Evolutionary conservation across 2,329 filamentous ascomycete genomes (phyloP), one percentile per base, ranked within the genome.

Genomic region (Paracamarosporium sp.): DNA sequence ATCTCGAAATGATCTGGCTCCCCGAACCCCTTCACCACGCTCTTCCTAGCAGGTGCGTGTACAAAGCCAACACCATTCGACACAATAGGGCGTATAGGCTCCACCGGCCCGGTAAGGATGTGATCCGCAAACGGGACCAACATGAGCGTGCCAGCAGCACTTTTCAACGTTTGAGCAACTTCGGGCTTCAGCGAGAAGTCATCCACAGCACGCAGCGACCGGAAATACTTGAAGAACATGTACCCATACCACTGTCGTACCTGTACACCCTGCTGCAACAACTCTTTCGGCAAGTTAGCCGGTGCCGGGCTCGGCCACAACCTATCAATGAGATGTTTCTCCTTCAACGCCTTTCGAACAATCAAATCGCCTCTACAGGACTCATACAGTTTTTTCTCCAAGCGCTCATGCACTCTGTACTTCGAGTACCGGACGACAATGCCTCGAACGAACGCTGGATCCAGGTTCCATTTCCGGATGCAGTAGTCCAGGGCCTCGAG

Each of bases 161-260:
- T 66, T 55, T 70, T 73, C 35, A 75, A 69, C 24, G 61, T 68
- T 15, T 56, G 53, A 30, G 75, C 73, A 1, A 76, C 64, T 47
- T 76, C 74, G 1, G 68, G 67, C 5, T 68, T 60, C 0, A 76
- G 57, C 25, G 64, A 48, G 25, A 75, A 76, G 11, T 74, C 65
- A 4, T 75, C 73, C 9, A 75, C 51, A 0, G 68, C 65, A 30
- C 68, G 69, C 27, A 76, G 58, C 15, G 65, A 59, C 4, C 55
- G 62, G 52, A 76, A 76, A 55, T 76, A 76, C 57, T 76, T 76
- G 15, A 65, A 59, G 41, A 76, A 75, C 74, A 76, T 76, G 50
- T 75, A 73, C 28, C 72, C 72, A 55, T 74, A 76, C 73, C 73
- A 76, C 31, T 63, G 61, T 9, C 74, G 57, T 1, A 75, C 71